Conservation (phyloP, 495 filamentous ascomycete species). For the Melanomma pulvis-pyrius region DNA sequence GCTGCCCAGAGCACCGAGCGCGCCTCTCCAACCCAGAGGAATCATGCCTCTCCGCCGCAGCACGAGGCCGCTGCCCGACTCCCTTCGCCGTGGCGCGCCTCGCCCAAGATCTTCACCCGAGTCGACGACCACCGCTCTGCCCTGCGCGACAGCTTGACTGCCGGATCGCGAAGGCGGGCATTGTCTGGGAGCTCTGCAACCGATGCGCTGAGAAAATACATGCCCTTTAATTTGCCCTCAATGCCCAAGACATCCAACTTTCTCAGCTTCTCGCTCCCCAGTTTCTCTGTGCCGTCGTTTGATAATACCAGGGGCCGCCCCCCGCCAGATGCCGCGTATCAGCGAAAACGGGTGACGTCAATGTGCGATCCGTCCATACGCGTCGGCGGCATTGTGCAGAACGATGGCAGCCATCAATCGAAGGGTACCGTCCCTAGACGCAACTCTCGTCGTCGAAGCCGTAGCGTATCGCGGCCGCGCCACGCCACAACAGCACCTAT, state of each 20-base stretch:
- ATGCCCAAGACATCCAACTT: conserved; percentile 29
- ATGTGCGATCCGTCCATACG: neutral
- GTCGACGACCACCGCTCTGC: conserved; percentile 27
- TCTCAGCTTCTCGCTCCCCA: conserved; percentile 33
- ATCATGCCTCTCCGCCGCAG: neutral
- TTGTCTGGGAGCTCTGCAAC: conserved; percentile 27
- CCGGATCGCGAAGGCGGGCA: conserved; percentile 35
- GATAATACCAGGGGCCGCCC: conserved; percentile 11
- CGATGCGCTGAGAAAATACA: conserved; percentile 33
- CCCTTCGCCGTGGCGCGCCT: conserved; percentile 58
- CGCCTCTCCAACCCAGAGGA: neutral
- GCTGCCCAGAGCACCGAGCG: conserved; percentile 1
- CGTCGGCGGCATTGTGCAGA: conserved; percentile 12
- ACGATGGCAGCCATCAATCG: conserved; percentile 18
- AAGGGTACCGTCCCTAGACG: neutral
- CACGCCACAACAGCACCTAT: conserved; percentile 5
- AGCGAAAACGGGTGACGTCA: conserved; percentile 2
- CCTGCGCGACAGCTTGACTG: conserved; percentile 38
- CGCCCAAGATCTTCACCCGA: conserved; percentile 43
- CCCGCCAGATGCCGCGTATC: neutral
- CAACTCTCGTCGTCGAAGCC: neutral
- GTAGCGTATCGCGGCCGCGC: conserved; percentile 1
- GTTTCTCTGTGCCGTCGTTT: conserved; percentile 31
- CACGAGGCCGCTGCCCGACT: conserved; percentile 28
- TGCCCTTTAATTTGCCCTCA: conserved; percentile 36